Evolutionary conservation across 2,329 filamentous ascomycete genomes (phyloP).

Genomic region (Trichocomaceae sp.): DNA sequence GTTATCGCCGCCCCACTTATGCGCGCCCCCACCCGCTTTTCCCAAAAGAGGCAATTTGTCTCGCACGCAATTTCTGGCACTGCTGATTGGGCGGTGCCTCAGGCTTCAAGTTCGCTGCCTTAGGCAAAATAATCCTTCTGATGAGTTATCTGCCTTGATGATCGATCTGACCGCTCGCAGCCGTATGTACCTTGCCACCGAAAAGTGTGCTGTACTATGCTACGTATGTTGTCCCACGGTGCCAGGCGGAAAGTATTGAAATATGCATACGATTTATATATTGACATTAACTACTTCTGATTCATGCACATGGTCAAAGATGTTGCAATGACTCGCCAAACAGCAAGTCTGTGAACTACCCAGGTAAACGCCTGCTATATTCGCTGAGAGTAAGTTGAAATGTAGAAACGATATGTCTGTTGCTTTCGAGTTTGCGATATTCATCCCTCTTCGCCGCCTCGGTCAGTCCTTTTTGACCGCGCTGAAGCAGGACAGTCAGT

Average conservation of each 20-base stretch:
- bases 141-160: too few relatives aligned
- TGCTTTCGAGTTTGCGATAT: background rate
- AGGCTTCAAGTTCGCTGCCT: background rate
- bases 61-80: background rate
- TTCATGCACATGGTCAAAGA: background rate
- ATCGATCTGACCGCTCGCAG: too few relatives aligned
- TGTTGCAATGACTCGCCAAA: background rate
- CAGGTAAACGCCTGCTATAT: background rate
- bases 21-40: background rate
- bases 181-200: too few relatives aligned
- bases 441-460: background rate
- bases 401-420: background rate
- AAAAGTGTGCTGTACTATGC: too few relatives aligned
- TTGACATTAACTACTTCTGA: background rate
- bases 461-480: conserved; percentile 14
- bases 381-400: background rate
- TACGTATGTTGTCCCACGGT: too few relatives aligned
- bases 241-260: background rate
- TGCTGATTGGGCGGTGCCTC: background rate
- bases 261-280: background rate
- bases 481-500: conserved; percentile 4
- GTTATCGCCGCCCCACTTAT: background rate
- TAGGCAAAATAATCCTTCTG: background rate
- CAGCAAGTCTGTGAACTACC: background rate
- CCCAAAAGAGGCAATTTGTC: background rate